phyloP scores from a whole-genome alignment of 495 filamentous ascomycete species.

The Hypoxylon intermedium region DNA sequence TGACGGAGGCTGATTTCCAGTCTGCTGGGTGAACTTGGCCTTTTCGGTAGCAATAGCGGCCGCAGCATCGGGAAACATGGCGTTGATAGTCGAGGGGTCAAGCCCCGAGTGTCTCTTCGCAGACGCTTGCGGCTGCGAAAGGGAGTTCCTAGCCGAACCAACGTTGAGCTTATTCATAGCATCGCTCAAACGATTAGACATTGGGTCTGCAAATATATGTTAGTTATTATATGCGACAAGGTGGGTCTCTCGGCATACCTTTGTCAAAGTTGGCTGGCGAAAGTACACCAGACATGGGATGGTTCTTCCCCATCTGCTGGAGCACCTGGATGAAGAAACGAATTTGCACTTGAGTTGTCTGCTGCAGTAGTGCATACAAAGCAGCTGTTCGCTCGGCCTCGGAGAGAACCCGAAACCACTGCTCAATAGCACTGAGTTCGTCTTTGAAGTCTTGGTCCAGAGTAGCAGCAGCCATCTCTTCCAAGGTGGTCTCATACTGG shows the following conservation, averaged over 20 bases:
- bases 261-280: conserved; percentile 98
- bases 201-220: conserved; percentile 71
- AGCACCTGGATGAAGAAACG: conserved; percentile 98
- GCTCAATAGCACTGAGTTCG: conserved; percentile 97
- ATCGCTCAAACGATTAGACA: conserved; percentile 95
- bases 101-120: conserved; percentile 91
- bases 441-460: conserved; percentile 99
- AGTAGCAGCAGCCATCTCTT: conserved; percentile 98
- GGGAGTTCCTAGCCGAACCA: conserved; percentile 83
- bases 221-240: conserved; percentile 4
- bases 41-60: conserved; percentile 97
- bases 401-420: conserved; percentile 98
- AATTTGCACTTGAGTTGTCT: conserved; percentile 98
- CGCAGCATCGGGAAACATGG: conserved; percentile 98
- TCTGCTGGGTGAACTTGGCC: conserved; percentile 94
- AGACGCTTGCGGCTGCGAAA: conserved; percentile 74
- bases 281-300: conserved; percentile 95
- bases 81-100: conserved; percentile 92
- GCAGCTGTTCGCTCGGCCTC: conserved; percentile 96
- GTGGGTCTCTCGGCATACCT: conserved; percentile 60
- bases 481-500: conserved; percentile 94
- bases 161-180: conserved; percentile 95
- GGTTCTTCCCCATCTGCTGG: conserved; percentile 97
- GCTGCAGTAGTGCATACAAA: conserved; percentile 92
- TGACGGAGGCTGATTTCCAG: conserved; percentile 85